A percentile compares a stretch with the other conserved stretches of the same genome.
phyloP scores from a whole-genome alignment of 495 filamentous ascomycete genomes.

The Xeromyces bisporus region DNA sequence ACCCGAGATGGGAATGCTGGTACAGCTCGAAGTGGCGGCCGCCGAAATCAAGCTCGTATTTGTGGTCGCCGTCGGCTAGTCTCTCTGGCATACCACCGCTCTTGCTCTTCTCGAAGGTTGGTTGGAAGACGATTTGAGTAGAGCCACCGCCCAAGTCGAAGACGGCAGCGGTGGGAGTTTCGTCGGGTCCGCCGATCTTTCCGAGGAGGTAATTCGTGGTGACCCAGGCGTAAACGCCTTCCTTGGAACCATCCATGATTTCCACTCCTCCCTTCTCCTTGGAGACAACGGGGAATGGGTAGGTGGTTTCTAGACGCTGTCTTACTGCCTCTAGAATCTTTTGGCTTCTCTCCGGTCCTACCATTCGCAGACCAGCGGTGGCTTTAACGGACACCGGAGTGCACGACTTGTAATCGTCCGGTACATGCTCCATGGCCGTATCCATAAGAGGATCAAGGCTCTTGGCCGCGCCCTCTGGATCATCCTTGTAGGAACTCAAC shows the following conservation, averaged over 20 bases:
- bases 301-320: conserved; percentile 64
- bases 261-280: conserved; percentile 69
- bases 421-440: conserved; percentile 64
- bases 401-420: conserved; percentile 72
- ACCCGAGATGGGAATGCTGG: conserved; percentile 95
- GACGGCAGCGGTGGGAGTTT: conserved; percentile 77
- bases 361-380: conserved; percentile 75
- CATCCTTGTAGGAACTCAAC: conserved; percentile 66
- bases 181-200: conserved; percentile 86
- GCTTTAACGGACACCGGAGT: conserved; percentile 91
- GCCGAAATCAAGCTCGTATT: conserved; percentile 81
- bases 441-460: conserved; percentile 80
- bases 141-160: conserved; percentile 95
- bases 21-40: conserved; percentile 87
- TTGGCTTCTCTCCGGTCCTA: conserved; percentile 65
- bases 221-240: conserved; percentile 99
- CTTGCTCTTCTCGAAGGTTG: conserved; percentile 64
- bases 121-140: conserved; percentile 96
- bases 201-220: conserved; percentile 95
- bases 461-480: conserved; percentile 73
- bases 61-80: conserved; percentile 82
- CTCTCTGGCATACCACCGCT: conserved; percentile 76
- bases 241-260: conserved; percentile 91
- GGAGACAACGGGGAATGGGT: conserved; percentile 86
- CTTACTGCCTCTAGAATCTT: conserved; percentile 79